Conservation (phyloP, 73 alveolate species). For the Tetrahymena borealis region DNA sequence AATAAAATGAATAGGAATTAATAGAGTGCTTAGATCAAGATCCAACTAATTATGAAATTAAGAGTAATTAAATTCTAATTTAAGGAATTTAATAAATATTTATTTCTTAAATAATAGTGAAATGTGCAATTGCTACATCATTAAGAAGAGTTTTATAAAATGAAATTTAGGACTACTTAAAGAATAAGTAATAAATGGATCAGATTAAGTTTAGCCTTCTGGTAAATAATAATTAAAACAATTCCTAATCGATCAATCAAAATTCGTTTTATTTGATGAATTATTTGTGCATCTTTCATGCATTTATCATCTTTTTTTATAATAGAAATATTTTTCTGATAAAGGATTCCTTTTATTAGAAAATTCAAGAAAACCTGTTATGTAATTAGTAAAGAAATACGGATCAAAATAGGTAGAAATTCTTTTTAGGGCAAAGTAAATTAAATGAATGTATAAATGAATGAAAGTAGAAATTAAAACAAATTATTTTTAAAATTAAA, state of each 20-base stretch:
- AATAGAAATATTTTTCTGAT: neutral
- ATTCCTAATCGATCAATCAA: too few species aligned
- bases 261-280: too few species aligned
- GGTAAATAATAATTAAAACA: neutral
- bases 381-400: neutral
- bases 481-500: neutral
- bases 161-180: neutral
- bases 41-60: neutral
- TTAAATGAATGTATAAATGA: neutral
- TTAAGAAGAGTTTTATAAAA: neutral
- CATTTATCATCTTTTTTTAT: neutral
- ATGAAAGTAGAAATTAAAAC: neutral
- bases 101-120: neutral
- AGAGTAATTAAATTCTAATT: neutral
- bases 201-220: neutral
- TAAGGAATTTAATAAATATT: neutral
- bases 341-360: neutral
- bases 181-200: neutral
- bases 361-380: neutral
- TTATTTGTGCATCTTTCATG: too few species aligned
- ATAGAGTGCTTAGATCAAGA: neutral
- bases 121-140: neutral
- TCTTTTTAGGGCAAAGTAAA: neutral
- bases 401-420: neutral
- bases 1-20: neutral